phyloP scores from a whole-genome alignment of 1,139 yeast genomes.

The Suhomyces atakaporum region DNA sequence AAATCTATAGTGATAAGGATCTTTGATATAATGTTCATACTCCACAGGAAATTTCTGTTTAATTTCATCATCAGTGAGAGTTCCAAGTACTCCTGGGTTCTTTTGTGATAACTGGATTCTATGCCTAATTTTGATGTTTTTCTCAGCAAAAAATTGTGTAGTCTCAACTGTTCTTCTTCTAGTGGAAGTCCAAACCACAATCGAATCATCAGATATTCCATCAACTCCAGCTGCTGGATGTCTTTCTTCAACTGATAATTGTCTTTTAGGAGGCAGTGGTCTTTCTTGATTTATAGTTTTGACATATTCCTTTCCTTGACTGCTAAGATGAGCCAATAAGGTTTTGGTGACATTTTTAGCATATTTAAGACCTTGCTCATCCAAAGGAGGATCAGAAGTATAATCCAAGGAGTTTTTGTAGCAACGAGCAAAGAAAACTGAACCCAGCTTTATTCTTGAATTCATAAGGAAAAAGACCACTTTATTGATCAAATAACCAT shows the following conservation, averaged over 20 bases:
- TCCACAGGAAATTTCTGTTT: slow-evolving; percentile 65
- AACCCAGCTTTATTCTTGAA: slow-evolving; percentile 78
- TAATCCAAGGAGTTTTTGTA: slow-evolving; percentile 61
- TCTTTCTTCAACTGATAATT: slow-evolving; percentile 28
- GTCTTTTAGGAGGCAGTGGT: slow-evolving; percentile 17
- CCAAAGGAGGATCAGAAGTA: slow-evolving; percentile 66
- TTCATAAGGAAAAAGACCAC: slow-evolving; percentile 90
- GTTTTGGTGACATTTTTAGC: slow-evolving; percentile 48
- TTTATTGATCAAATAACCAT: slow-evolving; percentile 86
- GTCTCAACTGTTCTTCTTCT: slow-evolving; percentile 82
- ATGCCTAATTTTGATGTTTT: slow-evolving; percentile 59
- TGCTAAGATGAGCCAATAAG: slow-evolving; percentile 36
- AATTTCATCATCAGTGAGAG: slow-evolving; percentile 62
- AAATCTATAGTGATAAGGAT: slow-evolving; percentile 91
- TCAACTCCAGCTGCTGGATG: slow-evolving; percentile 53
- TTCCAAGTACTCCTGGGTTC: slow-evolving; percentile 89
- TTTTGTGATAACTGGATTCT: slow-evolving; percentile 83
- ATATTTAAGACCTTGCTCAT: slow-evolving; percentile 56
- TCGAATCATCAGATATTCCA: slow-evolving; percentile 50
- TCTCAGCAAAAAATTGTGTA: slow-evolving; percentile 63
- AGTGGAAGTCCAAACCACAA: slow-evolving; percentile 91
- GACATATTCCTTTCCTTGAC: slow-evolving; percentile 34
- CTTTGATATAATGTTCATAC: slow-evolving; percentile 61
- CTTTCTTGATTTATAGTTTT: slow-evolving; percentile 16
- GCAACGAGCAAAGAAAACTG: slow-evolving; percentile 85